phyloP scores from a whole-genome alignment of 305 asterid species.

The Fraxinus latifolia region DNA sequence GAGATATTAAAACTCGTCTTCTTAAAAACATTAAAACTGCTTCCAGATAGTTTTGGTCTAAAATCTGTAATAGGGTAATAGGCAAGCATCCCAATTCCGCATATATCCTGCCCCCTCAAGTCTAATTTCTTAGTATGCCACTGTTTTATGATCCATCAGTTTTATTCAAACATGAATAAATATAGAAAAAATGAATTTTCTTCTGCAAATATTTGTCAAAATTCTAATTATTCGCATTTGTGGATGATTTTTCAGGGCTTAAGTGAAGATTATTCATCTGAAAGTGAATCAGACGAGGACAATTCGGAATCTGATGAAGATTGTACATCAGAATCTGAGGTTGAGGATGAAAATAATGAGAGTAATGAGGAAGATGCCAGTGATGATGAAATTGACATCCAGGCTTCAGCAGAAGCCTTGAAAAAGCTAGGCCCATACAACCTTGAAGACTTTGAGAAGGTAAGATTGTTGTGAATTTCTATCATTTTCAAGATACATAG shows the following conservation, averaged over 20 bases:
- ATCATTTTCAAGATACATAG: background rate
- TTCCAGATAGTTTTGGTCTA: constrained; percentile 5
- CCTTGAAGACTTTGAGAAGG: constrained; percentile 86
- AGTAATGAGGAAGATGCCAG: constrained; percentile 81
- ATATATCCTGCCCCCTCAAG: background rate
- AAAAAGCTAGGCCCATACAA: constrained; percentile 65
- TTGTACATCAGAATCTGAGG: constrained; percentile 70
- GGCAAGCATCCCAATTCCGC: background rate
- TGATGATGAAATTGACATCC: constrained; percentile 67
- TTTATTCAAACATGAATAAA: constrained; percentile 12
- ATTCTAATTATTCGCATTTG: constrained; percentile 6
- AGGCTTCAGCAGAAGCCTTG: constrained; percentile 66
- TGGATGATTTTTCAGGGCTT: constrained; percentile 49
- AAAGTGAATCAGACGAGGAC: constrained; percentile 75
- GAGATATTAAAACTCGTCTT: background rate
- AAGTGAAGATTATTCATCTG: constrained; percentile 65
- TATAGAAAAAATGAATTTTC: background rate
- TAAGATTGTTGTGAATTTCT: constrained; percentile 23
- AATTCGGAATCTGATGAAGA: constrained; percentile 56
- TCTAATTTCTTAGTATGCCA: constrained; percentile 10
- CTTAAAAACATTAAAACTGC: background rate
- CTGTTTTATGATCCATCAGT: constrained; percentile 5
- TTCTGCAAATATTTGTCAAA: background rate
- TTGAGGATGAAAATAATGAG: constrained; percentile 69
- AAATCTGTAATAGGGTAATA: background rate